A percentile compares a stretch with the other conserved stretches of the same genome.
phyloP scores from a whole-genome alignment of 176 grass and related monocot species.

The Alloteropsis semialata region DNA sequence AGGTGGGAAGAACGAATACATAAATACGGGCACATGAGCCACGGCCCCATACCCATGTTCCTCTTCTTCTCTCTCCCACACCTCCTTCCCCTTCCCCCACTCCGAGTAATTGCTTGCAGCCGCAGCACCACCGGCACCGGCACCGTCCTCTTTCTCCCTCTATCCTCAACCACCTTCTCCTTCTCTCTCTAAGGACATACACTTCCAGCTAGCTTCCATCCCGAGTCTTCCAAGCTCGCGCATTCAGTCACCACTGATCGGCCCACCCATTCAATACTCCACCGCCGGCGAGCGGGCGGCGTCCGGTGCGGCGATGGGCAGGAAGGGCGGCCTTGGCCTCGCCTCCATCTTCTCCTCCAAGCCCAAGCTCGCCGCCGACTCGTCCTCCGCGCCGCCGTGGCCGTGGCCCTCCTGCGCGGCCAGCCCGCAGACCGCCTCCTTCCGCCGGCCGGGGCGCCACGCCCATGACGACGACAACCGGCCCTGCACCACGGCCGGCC shows the following conservation, averaged over 20 bases:
- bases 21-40: slow-evolving; percentile 48
- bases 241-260: neutral
- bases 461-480: slow-evolving; percentile 11
- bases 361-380: neutral
- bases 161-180: neutral
- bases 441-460: slow-evolving; percentile 31
- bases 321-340: slow-evolving; percentile 65
- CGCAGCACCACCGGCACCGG: neutral
- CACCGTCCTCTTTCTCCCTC: neutral
- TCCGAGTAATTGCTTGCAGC: slow-evolving; percentile 22
- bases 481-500: slow-evolving; percentile 6
- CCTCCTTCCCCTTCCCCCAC: neutral
- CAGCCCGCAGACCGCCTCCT: slow-evolving; percentile 62
- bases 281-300: neutral
- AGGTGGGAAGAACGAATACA: neutral
- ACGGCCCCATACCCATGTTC: slow-evolving; percentile 29
- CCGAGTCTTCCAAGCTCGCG: neutral
- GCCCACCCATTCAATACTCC: neutral
- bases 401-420: slow-evolving; percentile 53
- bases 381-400: slow-evolving; percentile 38
- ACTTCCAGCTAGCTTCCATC: neutral
- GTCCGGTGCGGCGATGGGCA: slow-evolving; percentile 5
- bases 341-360: slow-evolving; percentile 64
- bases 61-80: neutral
- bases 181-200: slow-evolving; percentile 10